Conservation (phyloP, 495 filamentous ascomycete genomes). For the Hyaloscypha variabilis region DNA sequence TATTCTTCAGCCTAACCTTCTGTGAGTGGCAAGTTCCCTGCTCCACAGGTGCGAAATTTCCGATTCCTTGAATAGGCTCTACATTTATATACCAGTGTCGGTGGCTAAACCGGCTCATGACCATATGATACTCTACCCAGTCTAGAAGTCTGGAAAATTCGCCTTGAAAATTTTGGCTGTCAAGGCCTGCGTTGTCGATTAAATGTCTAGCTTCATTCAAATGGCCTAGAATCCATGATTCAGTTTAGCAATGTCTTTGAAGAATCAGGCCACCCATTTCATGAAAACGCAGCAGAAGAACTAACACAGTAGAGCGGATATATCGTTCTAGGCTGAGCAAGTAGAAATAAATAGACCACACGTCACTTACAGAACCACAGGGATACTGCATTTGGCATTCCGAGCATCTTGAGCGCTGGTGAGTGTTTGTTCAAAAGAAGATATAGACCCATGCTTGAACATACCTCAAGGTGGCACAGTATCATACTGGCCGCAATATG, state of each 20-base stretch:
- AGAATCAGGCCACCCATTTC: conserved; percentile 4
- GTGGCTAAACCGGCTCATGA: conserved; percentile 37
- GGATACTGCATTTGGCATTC: conserved; percentile 11
- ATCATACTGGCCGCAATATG: conserved; percentile 27
- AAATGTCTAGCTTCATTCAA: conserved; percentile 32
- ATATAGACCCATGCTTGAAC: conserved; percentile 7
- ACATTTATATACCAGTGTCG: conserved; percentile 34
- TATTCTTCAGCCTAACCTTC: conserved; percentile 19
- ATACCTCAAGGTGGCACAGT: conserved; percentile 29
- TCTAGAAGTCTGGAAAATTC: conserved; percentile 35
- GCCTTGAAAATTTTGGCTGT: conserved; percentile 15
- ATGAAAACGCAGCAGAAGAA: too few species aligned
- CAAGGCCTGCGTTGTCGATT: conserved; percentile 27
- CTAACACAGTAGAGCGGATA: conserved; percentile 1
- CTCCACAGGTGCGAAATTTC: conserved; percentile 13
- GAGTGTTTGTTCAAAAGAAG: conserved; percentile 7
- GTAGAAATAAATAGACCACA: conserved; percentile 18
- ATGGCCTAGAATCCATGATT: conserved; percentile 21
- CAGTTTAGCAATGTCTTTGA: conserved; percentile 20
- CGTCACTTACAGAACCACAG: conserved; percentile 25
- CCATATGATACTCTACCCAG: conserved; percentile 43
- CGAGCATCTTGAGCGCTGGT: conserved; percentile 20
- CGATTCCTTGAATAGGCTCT: conserved; percentile 18
- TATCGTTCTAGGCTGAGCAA: conserved; percentile 5
- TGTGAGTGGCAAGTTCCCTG: conserved; percentile 9